These are phyloP conservation scores for Beta vulgaris DNA, from an alignment of 148 eudicot species.

Conservation along the genomic window DNA sequence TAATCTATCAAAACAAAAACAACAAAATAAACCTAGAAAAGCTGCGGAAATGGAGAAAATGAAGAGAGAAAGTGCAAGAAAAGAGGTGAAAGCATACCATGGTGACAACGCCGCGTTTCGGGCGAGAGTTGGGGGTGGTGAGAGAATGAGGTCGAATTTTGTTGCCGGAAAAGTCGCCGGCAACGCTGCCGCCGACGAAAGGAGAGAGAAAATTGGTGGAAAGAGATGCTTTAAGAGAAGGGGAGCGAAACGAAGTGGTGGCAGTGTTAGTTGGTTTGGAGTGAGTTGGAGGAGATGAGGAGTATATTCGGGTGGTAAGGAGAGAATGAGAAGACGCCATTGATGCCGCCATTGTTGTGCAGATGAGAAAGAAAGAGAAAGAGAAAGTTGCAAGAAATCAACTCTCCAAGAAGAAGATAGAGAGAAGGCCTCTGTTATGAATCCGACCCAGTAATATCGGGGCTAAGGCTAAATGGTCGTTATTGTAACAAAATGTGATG, in stretches of 20 bases:
- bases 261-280: slow-evolving; percentile 12
- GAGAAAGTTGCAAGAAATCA: not conserved
- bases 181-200: slow-evolving; percentile 44
- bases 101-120: slow-evolving; percentile 78
- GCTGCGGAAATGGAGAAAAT: not conserved
- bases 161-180: slow-evolving; percentile 60
- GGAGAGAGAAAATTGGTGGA: slow-evolving; percentile 53
- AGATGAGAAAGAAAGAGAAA: not conserved
- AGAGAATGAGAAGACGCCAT: slow-evolving; percentile 62
- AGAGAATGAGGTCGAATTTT: slow-evolving; percentile 59
- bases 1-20: not conserved
- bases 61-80: not conserved
- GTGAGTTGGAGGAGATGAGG: slow-evolving; percentile 21
- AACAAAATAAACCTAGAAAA: slow-evolving; percentile 15
- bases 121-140: slow-evolving; percentile 30
- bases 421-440: not conserved
- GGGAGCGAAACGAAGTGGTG: not conserved
- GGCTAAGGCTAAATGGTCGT: not conserved
- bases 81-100: slow-evolving; percentile 44
- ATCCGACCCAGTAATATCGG: not conserved
- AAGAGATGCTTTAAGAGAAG: slow-evolving; percentile 38
- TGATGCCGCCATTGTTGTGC: slow-evolving; percentile 37
- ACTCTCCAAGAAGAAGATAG: not conserved
- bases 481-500: too few relatives aligned
- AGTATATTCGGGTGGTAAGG: slow-evolving; percentile 31